Conservation (phyloP, 305 asterid genomes). For the Solanum hybrid region DNA sequence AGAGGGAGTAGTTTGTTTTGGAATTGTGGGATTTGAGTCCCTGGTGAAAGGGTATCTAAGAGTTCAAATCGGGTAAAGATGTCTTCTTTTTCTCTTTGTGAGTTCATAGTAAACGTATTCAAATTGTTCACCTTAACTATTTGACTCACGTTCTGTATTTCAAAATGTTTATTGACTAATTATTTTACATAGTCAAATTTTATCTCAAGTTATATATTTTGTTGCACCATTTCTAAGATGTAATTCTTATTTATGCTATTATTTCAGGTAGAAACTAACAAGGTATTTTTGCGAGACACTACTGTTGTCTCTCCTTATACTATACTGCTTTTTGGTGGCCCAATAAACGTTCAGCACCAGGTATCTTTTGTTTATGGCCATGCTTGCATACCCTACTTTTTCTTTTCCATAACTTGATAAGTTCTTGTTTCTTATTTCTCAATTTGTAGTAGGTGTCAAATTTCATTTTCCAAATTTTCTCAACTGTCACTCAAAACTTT, state of each 20-base stretch:
- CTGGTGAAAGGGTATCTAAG: neutral
- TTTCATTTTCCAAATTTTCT: neutral
- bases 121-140: neutral
- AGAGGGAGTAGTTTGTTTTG: neutral
- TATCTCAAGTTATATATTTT: neutral
- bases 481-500: neutral
- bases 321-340: conserved; percentile 88
- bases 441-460: neutral
- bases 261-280: conserved; percentile 87
- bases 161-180: neutral
- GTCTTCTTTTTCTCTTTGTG: neutral
- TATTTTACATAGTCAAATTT: neutral
- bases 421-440: neutral
- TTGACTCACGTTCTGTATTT: neutral
- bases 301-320: conserved; percentile 84
- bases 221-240: neutral
- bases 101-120: neutral
- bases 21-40: neutral
- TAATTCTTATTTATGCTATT: neutral
- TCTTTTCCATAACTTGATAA: neutral
- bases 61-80: neutral
- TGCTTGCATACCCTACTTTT: neutral
- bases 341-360: conserved; percentile 84
- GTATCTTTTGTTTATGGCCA: conserved; percentile 27
- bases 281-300: conserved; percentile 79